Evolutionary conservation across 257 asterid species (phyloP).

Genomic region (Solanum appendiculatum): DNA sequence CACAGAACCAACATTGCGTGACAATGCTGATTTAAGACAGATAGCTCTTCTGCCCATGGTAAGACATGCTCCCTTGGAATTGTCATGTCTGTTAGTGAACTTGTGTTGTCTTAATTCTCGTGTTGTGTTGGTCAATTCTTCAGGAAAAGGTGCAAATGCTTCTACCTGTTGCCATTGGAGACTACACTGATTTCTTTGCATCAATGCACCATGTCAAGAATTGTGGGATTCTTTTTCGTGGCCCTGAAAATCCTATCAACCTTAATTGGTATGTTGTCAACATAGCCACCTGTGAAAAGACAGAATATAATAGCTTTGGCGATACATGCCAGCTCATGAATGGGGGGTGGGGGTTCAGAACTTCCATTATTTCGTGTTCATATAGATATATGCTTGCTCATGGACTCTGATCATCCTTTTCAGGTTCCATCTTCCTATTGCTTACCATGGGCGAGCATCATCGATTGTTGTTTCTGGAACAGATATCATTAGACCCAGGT

Average conservation of each 20-base stretch:
- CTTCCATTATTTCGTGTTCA: not conserved
- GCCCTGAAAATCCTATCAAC: slow-evolving; percentile 65
- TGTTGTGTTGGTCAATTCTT: slow-evolving; percentile 1
- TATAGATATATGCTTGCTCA: not conserved
- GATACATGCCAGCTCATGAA: not conserved
- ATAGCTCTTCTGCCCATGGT: slow-evolving; percentile 77
- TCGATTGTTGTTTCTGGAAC: slow-evolving; percentile 92
- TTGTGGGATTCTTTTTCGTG: slow-evolving; percentile 85
- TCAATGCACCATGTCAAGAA: slow-evolving; percentile 85
- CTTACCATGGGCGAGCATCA: slow-evolving; percentile 98
- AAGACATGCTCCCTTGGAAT: slow-evolving; percentile 2
- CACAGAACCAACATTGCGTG: slow-evolving; percentile 65
- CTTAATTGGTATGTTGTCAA: slow-evolving; percentile 50
- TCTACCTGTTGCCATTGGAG: slow-evolving; percentile 86
- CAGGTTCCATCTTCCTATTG: slow-evolving; percentile 97
- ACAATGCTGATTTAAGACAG: slow-evolving; percentile 49
- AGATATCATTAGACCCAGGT: slow-evolving; percentile 89
- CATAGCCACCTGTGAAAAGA: not conserved
- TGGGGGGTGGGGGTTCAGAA: too few relatives aligned
- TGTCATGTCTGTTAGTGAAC: not conserved
- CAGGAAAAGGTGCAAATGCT: slow-evolving; percentile 78
- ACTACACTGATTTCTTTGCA: slow-evolving; percentile 90
- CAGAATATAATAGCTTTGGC: not conserved
- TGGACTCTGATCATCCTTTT: not conserved
- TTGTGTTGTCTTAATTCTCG: not conserved